A percentile compares a stretch with the other conserved stretches of the same genome.
Conservation (phyloP, 176 grass and related monocot species). For the Poa annua region DNA sequence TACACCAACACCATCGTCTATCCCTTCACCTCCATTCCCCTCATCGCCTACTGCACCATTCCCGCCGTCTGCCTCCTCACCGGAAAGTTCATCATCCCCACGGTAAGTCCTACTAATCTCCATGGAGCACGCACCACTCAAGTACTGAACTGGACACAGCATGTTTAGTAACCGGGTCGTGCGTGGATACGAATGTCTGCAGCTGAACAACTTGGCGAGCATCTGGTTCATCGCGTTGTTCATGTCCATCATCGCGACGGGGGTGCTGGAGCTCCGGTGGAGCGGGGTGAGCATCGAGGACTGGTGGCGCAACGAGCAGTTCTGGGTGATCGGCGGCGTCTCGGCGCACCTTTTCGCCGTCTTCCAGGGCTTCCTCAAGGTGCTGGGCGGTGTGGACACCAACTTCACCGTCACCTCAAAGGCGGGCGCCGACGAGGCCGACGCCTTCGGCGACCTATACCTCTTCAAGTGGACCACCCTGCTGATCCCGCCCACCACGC, state of each 20-base stretch:
- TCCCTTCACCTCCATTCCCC: constrained; percentile 92
- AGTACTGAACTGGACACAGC: not conserved
- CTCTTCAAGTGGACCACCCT: constrained; percentile 98
- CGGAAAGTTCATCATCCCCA: constrained; percentile 93
- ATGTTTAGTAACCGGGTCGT: not conserved
- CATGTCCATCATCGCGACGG: constrained; percentile 85
- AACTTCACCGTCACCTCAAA: constrained; percentile 98
- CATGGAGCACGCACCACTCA: not conserved
- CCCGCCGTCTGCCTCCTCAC: constrained; percentile 91
- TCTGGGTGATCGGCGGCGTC: constrained; percentile 93
- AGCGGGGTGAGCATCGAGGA: constrained; percentile 96
- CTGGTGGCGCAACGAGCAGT: constrained; percentile 98
- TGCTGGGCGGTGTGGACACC: constrained; percentile 80
- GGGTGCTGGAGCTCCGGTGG: constrained; percentile 82
- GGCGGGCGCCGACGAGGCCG: constrained; percentile 64
- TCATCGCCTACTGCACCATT: constrained; percentile 88
- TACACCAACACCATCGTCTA: constrained; percentile 99
- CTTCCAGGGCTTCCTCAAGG: constrained; percentile 96
- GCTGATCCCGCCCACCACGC: constrained; percentile 76
- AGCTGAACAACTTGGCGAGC: constrained; percentile 88
- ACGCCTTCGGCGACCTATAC: constrained; percentile 82
- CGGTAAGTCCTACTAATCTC: constrained; percentile 38
- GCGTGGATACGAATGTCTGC: not conserved
- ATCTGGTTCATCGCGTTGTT: constrained; percentile 93
- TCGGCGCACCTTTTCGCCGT: constrained; percentile 88